Base-by-base conservation (phyloP, 768 basidiomycete genomes). In the Kondoa subrosea region DNA sequence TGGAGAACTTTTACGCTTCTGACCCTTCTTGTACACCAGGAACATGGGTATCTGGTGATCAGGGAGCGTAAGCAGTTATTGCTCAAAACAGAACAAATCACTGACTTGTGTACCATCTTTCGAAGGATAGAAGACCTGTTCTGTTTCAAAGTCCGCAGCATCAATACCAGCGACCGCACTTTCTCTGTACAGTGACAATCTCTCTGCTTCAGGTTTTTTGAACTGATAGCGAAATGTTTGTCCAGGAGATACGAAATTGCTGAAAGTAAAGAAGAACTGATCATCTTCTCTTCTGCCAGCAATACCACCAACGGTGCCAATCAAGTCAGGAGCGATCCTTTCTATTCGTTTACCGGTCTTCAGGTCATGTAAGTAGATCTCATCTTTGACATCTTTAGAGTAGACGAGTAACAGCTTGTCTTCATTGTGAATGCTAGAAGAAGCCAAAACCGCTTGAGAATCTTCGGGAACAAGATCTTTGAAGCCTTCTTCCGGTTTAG, bases 11-110 rank as follows among this genome's bases (percentile, higher is more conserved):
- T n/a, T n/a, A n/a, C n/a, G n/a, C n/a, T n/a, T n/a, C n/a, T n/a
- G n/a, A n/a, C 80, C 81, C 75, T 85, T 85, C 74, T 87, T 87
- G 60, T 84, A 82, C 26, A 89, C 86, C 70, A 91, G 81, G 73
- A 89, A 90, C 88, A 91, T 89, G 1, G 89, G 89, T 34, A 91
- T 79, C 65, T 80, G 82, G 3, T n/a, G n/a, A n/a, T n/a, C n/a
- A n/a, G n/a, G n/a, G n/a, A n/a, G n/a, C n/a, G n/a, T n/a, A n/a
- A n/a, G n/a, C n/a, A n/a, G n/a, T n/a, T n/a, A n/a, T n/a, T n/a
- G n/a, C n/a, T n/a, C n/a, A n/a, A n/a, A n/a, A n/a, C n/a, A n/a
- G n/a, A n/a, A n/a, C n/a, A n/a, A n/a, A n/a, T n/a, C n/a, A 50
- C 40, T 50, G 21, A 50, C 40, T 21, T 50, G 8, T 50, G 87